Evolutionary conservation across 2,329 filamentous ascomycete genomes (phyloP), one percentile per base, ranked within the genome.

Genomic region (Arthrocladium fulminans): DNA sequence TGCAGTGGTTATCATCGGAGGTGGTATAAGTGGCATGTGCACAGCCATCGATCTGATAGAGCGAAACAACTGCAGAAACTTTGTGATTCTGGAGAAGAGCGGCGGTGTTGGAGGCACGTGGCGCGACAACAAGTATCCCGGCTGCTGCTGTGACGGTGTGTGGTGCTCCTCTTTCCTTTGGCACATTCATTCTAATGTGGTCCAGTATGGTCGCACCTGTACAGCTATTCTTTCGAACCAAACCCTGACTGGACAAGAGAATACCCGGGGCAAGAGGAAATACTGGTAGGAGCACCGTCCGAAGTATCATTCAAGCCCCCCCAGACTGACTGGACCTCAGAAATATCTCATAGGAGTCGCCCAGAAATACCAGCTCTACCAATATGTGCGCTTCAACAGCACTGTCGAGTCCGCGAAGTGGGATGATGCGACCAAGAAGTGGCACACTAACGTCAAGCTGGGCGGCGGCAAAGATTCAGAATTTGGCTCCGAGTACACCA

Each of bases 241-340:
- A 80, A 80, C 45, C 65, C 74, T 2, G 67, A 73, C 53, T 80
- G 78, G 77, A 73, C 73, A 1, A 64, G 75, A 15, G 70, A 77
- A 47, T 81, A 79, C 55, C 74, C 78, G 0, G 73, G 75, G 0
- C 77, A 81, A 55, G 75, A 79, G 57, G 78, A 81, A 58, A 77
- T 81, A 17, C 65, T 77, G 27, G 67, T 73, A 56, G 50, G 58
- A 30, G 10, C 29, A 23, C 27, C 13, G 27, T 29, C 27, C 27
- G 27, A 7, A 7, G 27, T 29, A 7, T 13, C 7, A 7, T 29
- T 17, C 30, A 40, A 42, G 8, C 34, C 35, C 9, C 23, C 12
- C 9, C 24, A 24, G 12, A 47, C 23, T 29, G 22, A 38, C 29
- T 72, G 61, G 63, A 64, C 6, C 25, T 9, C 25, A 44, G 23